phyloP scores from a whole-genome alignment of 2,329 filamentous ascomycete species.

The Emergomyces orientalis region DNA sequence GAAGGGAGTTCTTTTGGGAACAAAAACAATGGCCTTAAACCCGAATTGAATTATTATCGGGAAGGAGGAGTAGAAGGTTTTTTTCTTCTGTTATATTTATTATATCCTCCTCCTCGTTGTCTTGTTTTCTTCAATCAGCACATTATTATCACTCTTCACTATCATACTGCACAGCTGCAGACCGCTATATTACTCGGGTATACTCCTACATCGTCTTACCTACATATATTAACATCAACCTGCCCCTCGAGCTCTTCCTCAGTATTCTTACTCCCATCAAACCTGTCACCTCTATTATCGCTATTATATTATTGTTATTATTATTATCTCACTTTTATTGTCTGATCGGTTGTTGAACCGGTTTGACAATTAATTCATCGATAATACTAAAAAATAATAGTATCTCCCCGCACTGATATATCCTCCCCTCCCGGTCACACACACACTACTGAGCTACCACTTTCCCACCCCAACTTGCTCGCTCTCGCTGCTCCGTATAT shows the following conservation, averaged over 20 bases:
- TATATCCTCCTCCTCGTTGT: background rate
- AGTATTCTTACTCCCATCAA: background rate
- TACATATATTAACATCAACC: background rate
- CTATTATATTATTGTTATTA: background rate
- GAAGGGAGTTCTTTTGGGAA: background rate
- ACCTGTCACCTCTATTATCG: background rate
- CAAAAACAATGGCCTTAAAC: background rate
- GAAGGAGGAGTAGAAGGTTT: background rate
- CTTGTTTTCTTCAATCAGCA: background rate
- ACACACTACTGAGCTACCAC: background rate
- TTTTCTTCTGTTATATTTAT: background rate
- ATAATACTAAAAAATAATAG: slow-evolving; percentile 7
- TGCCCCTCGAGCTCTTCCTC: background rate
- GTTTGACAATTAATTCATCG: slow-evolving; percentile 2
- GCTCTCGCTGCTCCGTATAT: background rate
- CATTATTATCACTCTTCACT: background rate
- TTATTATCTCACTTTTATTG: background rate
- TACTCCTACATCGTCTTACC: background rate
- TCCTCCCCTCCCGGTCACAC: slow-evolving; percentile 4
- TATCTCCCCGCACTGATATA: background rate
- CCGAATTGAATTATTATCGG: background rate
- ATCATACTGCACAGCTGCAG: background rate
- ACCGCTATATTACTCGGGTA: background rate
- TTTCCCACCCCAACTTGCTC: background rate
- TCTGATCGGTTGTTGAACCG: background rate